phyloP scores from a whole-genome alignment of 2,329 filamentous ascomycete species.

The Trichoderma simmonsii region DNA sequence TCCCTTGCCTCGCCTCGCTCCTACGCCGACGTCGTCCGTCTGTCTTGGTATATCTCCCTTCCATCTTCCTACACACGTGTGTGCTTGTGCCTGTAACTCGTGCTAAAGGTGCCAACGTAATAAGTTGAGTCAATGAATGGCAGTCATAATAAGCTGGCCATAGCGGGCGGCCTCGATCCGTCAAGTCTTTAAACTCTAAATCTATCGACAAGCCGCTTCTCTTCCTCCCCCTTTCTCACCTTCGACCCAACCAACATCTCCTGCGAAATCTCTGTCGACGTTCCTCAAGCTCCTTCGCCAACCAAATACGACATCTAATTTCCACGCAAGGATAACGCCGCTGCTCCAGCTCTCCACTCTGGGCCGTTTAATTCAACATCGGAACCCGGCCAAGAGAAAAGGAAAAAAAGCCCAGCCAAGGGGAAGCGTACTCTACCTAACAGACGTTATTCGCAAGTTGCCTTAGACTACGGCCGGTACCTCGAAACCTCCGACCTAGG shows the following conservation, averaged over 20 bases:
- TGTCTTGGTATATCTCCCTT: background rate
- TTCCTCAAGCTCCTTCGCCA: background rate
- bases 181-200: background rate
- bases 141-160: background rate
- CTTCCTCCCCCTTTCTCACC: background rate
- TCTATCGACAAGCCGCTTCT: background rate
- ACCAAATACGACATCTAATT: background rate
- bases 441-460: background rate
- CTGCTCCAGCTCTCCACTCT: background rate
- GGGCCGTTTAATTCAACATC: background rate
- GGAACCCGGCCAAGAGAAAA: background rate
- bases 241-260: background rate
- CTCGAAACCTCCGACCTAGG: background rate
- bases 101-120: background rate
- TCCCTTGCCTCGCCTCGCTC: background rate
- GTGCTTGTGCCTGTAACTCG: background rate
- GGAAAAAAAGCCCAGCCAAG: background rate
- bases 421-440: background rate
- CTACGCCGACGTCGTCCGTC: background rate
- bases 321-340: background rate
- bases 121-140: background rate
- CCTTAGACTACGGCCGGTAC: background rate
- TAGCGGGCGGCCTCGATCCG: constrained; percentile 9
- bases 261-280: background rate
- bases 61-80: background rate